phyloP scores from a whole-genome alignment of 169 alveolate species.

The Plasmodium gonderi region DNA sequence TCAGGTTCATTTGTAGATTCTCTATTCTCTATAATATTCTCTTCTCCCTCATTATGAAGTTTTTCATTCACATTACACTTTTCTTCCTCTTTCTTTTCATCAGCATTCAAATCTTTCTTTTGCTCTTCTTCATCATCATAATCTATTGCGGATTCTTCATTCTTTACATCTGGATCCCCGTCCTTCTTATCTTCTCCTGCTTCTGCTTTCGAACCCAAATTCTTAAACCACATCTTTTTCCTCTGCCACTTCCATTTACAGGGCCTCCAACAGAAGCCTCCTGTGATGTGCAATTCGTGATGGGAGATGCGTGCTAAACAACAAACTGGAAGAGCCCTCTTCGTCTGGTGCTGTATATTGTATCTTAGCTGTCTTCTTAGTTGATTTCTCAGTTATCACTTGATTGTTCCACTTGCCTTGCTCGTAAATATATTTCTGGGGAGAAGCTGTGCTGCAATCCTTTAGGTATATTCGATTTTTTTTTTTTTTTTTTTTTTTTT shows the following conservation, averaged over 20 bases:
- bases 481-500: no score
- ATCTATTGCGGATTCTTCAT: background rate
- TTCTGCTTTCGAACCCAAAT: background rate
- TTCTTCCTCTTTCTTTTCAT: background rate
- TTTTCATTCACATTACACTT: background rate
- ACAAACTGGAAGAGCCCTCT: no score
- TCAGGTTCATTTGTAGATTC: background rate
- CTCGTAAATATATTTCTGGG: no score
- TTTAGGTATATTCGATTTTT: no score
- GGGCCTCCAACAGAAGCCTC: background rate
- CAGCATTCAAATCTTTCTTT: background rate
- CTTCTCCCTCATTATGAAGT: background rate
- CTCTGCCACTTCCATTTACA: background rate
- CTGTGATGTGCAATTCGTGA: background rate
- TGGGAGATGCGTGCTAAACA: background rate
- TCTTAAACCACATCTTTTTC: background rate
- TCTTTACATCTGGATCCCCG: no score
- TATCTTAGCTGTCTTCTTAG: no score
- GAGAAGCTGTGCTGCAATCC: no score
- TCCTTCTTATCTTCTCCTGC: background rate
- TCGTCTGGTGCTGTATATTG: no score
- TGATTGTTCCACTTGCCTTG: no score
- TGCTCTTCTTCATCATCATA: constrained; percentile 26
- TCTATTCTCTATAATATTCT: background rate
- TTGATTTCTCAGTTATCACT: no score